Conservation (phyloP, 768 basidiomycete species). For the Lentinula sp. region DNA sequence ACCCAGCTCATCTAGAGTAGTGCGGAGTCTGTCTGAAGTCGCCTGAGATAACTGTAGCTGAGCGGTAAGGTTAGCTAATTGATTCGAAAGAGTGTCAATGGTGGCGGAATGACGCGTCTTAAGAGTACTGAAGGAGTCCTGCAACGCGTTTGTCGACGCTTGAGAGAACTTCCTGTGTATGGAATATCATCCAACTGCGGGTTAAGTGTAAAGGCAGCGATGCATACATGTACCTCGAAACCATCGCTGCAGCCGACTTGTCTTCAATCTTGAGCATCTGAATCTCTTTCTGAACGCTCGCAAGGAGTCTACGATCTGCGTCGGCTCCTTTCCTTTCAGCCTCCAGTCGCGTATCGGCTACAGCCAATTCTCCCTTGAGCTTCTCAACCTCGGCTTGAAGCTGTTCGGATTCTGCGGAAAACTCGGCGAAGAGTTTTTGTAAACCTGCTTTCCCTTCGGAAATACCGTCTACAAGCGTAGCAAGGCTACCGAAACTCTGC, state of each 20-base stretch:
- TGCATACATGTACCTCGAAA: conserved; percentile 77
- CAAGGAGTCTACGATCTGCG: conserved; percentile 38
- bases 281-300: conserved; percentile 41
- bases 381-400: conserved; percentile 36
- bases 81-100: conserved; percentile 45
- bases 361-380: conserved; percentile 38
- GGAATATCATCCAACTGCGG: background rate
- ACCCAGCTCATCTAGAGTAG: conserved; percentile 61
- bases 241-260: conserved; percentile 74
- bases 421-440: conserved; percentile 42
- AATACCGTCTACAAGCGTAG: conserved; percentile 29
- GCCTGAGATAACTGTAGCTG: conserved; percentile 37
- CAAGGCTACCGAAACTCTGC: conserved; percentile 5
- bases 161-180: conserved; percentile 75
- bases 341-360: conserved; percentile 33
- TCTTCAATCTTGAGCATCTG: conserved; percentile 58
- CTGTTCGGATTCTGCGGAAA: conserved; percentile 38
- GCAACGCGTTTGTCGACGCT: conserved; percentile 59
- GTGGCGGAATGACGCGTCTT: conserved; percentile 61
- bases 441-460: conserved; percentile 43
- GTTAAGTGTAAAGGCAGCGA: background rate
- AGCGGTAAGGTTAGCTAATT: conserved; percentile 37
- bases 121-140: conserved; percentile 50
- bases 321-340: conserved; percentile 38
- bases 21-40: conserved; percentile 44